Conservation (phyloP, 2,329 filamentous ascomycete genomes). For the Sporothrix protearum region DNA sequence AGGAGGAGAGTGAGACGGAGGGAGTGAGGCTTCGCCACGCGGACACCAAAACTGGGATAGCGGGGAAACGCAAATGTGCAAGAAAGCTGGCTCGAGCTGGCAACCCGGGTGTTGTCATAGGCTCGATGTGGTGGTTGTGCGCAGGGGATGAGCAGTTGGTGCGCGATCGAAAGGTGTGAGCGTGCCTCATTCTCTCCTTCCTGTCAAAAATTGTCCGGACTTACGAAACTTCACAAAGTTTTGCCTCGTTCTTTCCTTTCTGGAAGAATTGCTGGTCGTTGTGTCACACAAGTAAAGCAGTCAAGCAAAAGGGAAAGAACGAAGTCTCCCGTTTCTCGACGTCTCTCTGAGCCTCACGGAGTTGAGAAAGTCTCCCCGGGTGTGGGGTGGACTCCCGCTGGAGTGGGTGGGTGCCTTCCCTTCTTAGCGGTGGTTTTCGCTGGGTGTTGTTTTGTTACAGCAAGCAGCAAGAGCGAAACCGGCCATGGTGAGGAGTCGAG, state of each 20-base stretch:
- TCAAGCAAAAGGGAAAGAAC: background rate
- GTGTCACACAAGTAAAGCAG: background rate
- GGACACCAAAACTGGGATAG: slow-evolving; percentile 12
- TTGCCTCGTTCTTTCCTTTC: background rate
- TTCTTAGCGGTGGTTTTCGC: background rate
- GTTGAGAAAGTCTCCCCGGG: slow-evolving; percentile 13
- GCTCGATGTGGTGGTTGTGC: background rate
- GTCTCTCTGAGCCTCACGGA: slow-evolving; percentile 8
- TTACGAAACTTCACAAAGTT: background rate
- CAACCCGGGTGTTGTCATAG: background rate
- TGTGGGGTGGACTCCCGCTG: background rate
- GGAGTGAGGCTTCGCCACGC: background rate
- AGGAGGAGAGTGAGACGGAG: background rate
- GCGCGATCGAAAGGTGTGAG: background rate
- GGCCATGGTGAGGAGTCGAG: background rate
- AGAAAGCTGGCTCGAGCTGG: background rate
- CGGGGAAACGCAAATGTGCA: background rate
- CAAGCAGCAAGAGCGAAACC: too few species aligned
- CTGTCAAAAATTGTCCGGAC: background rate
- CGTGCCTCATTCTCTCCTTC: background rate
- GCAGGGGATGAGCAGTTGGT: slow-evolving; percentile 7
- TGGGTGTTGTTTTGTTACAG: background rate
- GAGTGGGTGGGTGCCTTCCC: background rate
- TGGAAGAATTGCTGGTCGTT: background rate
- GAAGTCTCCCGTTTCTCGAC: background rate